These are phyloP conservation scores for Epichloe aotearoae DNA, from an alignment of 2,329 filamentous ascomycete genomes.

Conservation along the genomic window DNA sequence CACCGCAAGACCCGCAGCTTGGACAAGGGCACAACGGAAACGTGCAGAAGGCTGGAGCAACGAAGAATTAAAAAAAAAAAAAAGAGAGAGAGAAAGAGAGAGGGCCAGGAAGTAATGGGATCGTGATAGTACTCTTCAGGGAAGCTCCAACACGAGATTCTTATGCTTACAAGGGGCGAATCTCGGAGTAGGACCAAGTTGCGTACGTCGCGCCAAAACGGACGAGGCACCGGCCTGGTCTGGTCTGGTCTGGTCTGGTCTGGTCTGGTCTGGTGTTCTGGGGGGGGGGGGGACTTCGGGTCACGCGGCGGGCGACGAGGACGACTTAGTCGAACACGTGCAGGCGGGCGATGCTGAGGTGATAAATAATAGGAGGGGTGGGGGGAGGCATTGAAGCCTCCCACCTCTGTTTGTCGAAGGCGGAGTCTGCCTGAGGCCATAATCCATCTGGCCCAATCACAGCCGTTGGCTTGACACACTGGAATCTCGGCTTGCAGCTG, in stretches of 20 bases:
- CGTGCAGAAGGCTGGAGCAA: neutral
- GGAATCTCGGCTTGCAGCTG: neutral
- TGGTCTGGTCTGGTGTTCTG: neutral
- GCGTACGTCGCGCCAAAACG: slow-evolving; percentile 2
- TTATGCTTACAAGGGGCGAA: slow-evolving; percentile 15
- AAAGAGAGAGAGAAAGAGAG: neutral
- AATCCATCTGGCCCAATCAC: slow-evolving; percentile 2
- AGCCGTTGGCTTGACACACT: neutral
- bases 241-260: neutral
- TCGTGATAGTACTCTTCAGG: neutral
- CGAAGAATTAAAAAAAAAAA: neutral
- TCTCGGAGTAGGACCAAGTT: slow-evolving; percentile 3
- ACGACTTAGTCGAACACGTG: slow-evolving; percentile 8
- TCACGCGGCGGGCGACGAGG: slow-evolving; percentile 9
- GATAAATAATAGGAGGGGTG: slow-evolving; percentile 5
- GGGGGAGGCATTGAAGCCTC: neutral
- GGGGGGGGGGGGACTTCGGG: neutral
- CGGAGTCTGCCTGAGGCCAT: slow-evolving; percentile 6
- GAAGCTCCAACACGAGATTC: slow-evolving; percentile 8
- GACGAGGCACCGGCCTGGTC: neutral
- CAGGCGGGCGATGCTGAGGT: slow-evolving; percentile 5
- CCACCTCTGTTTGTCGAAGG: neutral
- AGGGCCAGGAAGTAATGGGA: neutral
- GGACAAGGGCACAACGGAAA: slow-evolving; percentile 1
- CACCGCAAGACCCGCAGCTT: slow-evolving; percentile 10